Percentiles rank a stretch among this genome's conserved stretches.
These are phyloP conservation scores for Colletotrichum simmondsii DNA, from an alignment of 2,329 filamentous ascomycete genomes.

Conservation along the genomic window DNA sequence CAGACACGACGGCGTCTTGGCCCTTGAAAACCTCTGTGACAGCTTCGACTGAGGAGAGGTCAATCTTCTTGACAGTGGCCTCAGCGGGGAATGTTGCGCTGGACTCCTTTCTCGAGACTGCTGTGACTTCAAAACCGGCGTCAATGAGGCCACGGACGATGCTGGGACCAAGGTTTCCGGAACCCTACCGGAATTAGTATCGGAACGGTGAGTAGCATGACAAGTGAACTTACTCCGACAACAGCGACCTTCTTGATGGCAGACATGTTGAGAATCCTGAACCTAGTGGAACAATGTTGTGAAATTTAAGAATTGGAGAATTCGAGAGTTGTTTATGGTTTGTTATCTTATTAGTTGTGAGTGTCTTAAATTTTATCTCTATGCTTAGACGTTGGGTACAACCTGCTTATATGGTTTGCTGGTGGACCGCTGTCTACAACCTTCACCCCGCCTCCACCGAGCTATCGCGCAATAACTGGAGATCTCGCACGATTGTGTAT, in stretches of 20 bases:
- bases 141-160: conserved; percentile 44
- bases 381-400: background rate
- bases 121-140: conserved; percentile 59
- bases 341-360: background rate
- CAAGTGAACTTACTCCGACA: conserved; percentile 44
- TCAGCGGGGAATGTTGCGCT: conserved; percentile 44
- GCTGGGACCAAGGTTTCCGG: conserved; percentile 44
- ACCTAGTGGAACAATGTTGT: too few species aligned
- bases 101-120: conserved; percentile 60
- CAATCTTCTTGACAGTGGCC: conserved; percentile 55
- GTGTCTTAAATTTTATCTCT: too few species aligned
- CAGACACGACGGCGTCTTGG: conserved; percentile 66
- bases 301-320: too few species aligned
- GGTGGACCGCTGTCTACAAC: background rate
- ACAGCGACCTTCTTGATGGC: conserved; percentile 46
- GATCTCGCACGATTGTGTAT: conserved; percentile 12
- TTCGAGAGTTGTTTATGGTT: background rate
- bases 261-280: conserved; percentile 37
- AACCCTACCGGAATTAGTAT: conserved; percentile 39
- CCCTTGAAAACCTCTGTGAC: conserved; percentile 59
- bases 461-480: conserved; percentile 22
- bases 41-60: conserved; percentile 55
- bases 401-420: conserved; percentile 3
- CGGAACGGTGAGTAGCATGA: background rate
- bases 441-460: conserved; percentile 7